These are phyloP conservation scores for Pisolithus sp. DNA, from an alignment of 768 basidiomycete species.

Conservation along the genomic window DNA sequence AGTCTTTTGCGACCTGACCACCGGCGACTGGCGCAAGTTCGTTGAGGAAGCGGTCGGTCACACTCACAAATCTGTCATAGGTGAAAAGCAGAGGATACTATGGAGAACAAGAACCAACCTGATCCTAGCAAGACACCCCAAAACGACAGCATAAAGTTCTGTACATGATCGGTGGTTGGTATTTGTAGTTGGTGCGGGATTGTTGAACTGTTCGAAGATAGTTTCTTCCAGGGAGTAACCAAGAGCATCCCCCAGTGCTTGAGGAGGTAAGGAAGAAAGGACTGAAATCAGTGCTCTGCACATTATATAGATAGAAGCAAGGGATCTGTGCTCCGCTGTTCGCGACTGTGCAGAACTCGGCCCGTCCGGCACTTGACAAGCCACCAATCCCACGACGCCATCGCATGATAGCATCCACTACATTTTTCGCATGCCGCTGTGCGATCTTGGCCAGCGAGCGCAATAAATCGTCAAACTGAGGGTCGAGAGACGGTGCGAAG, in stretches of 20 bases:
- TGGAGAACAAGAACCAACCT: slow-evolving; percentile 44
- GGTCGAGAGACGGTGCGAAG: slow-evolving; percentile 69
- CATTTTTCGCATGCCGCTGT: slow-evolving; percentile 75
- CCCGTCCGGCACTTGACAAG: slow-evolving; percentile 30
- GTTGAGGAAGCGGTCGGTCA: slow-evolving; percentile 85
- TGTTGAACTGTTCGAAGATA: slow-evolving; percentile 79
- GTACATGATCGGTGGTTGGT: slow-evolving; percentile 77
- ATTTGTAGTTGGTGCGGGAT: slow-evolving; percentile 56
- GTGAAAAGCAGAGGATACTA: background rate
- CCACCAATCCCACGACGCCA: slow-evolving; percentile 80
- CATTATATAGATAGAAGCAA: slow-evolving; percentile 86
- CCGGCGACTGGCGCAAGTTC: slow-evolving; percentile 70
- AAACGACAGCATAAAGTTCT: slow-evolving; percentile 75
- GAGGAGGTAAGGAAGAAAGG: slow-evolving; percentile 64
- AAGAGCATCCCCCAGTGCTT: slow-evolving; percentile 69
- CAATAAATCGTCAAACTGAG: slow-evolving; percentile 80
- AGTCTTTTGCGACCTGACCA: slow-evolving; percentile 75
- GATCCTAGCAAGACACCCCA: slow-evolving; percentile 76
- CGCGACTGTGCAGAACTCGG: slow-evolving; percentile 16
- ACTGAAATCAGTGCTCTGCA: slow-evolving; percentile 80
- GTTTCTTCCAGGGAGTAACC: slow-evolving; percentile 82
- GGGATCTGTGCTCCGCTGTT: slow-evolving; percentile 59
- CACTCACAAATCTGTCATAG: slow-evolving; percentile 67
- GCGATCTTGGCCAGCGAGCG: slow-evolving; percentile 80
- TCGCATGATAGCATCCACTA: slow-evolving; percentile 80